Percentiles rank a stretch among this genome's conserved stretches.
Evolutionary conservation across 306 rosid species (phyloP).

Genomic region (Cicer yamashitae): DNA sequence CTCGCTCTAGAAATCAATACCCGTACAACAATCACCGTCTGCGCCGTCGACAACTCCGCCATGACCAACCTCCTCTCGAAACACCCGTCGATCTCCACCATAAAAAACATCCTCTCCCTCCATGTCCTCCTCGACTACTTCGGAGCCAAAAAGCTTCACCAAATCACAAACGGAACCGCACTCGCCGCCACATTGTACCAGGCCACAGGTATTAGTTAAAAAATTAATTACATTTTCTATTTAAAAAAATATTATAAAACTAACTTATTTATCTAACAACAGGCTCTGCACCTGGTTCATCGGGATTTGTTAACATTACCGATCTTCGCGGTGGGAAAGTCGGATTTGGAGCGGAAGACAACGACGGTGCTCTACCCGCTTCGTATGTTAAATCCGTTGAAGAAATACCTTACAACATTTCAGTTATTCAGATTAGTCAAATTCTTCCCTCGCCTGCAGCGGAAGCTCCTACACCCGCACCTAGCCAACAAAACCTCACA

Average conservation of each 20-base stretch:
- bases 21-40: conserved; percentile 75
- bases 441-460: conserved; percentile 71
- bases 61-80: conserved; percentile 66
- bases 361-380: conserved; percentile 60
- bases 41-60: conserved; percentile 87
- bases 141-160: conserved; percentile 94
- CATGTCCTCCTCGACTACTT: conserved; percentile 91
- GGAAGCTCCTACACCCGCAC: conserved; percentile 75
- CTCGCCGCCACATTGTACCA: conserved; percentile 87
- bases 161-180: conserved; percentile 93
- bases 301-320: conserved; percentile 92
- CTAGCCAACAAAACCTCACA: conserved; percentile 67
- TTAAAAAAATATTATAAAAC: too few relatives aligned
- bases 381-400: conserved; percentile 71
- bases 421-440: conserved; percentile 77
- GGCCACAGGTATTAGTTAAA: conserved; percentile 46
- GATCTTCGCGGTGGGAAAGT: conserved; percentile 83
- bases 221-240: too few relatives aligned
- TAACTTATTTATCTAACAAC: too few relatives aligned
- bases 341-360: conserved; percentile 69
- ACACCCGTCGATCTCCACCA: conserved; percentile 60
- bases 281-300: conserved; percentile 76
- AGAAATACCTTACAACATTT: conserved; percentile 78
- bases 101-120: conserved; percentile 88
- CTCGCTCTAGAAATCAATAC: conserved; percentile 77